Conservation (phyloP, 2,329 filamentous ascomycete genomes). For the Ceratocystis diversiconidia region DNA sequence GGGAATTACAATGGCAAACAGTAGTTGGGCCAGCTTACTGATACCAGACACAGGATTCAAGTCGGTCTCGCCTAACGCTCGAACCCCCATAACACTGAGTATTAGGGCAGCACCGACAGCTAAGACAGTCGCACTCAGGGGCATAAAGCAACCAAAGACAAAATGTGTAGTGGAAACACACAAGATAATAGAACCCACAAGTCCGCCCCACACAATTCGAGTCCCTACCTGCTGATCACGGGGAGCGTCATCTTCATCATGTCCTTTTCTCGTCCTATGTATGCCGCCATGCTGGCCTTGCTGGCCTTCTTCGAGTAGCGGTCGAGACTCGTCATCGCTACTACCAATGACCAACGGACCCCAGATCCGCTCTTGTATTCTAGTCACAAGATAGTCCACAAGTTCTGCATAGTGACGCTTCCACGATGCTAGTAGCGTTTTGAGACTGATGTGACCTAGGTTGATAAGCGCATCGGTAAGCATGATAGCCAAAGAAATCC, state of each 20-base stretch:
- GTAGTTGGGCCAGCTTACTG: constrained; percentile 86
- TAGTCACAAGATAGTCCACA: constrained; percentile 12
- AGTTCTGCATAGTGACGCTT: constrained; percentile 10
- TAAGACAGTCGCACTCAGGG: constrained; percentile 57
- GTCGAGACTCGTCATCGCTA: constrained; percentile 8
- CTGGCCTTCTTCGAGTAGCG: constrained; percentile 10
- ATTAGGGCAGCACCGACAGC: constrained; percentile 76
- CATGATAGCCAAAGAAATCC: constrained; percentile 94
- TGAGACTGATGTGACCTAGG: constrained; percentile 60
- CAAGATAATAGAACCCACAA: constrained; percentile 60
- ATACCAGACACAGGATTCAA: constrained; percentile 94
- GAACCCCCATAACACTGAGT: constrained; percentile 58
- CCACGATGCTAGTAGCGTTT: constrained; percentile 33
- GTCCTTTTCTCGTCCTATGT: not conserved
- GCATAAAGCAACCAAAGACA: constrained; percentile 71
- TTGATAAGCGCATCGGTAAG: constrained; percentile 83
- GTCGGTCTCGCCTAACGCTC: constrained; percentile 67
- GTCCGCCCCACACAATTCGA: constrained; percentile 56
- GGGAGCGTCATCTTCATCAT: constrained; percentile 50
- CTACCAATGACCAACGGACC: not conserved
- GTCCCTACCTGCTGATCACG: constrained; percentile 65
- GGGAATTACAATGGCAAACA: constrained; percentile 84
- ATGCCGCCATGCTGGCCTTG: not conserved
- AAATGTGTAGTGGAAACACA: constrained; percentile 71
- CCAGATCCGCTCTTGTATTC: constrained; percentile 16